Percentiles rank a stretch among this genome's conserved stretches.
phyloP scores from a whole-genome alignment of 1,284 basidiomycete genomes.

The Rhodotorula sp. region DNA sequence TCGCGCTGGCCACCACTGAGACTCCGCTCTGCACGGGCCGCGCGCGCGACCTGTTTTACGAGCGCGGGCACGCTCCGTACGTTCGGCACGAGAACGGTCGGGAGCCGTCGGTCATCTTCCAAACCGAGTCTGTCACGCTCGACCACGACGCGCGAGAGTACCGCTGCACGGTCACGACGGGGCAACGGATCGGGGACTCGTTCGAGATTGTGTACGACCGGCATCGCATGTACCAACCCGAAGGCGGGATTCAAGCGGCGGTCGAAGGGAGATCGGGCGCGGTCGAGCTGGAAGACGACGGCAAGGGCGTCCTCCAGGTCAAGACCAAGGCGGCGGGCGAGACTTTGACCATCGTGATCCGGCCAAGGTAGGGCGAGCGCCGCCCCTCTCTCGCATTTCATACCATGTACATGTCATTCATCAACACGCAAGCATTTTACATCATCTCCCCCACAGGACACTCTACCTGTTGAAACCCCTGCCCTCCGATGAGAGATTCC shows the following conservation, averaged over 20 bases:
- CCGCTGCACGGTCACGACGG: slow-evolving; percentile 24
- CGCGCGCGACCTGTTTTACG: slow-evolving; percentile 13
- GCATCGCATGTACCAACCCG: slow-evolving; percentile 17
- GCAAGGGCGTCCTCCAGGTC: slow-evolving; percentile 8
- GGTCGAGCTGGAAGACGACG: slow-evolving; percentile 18
- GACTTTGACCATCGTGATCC: slow-evolving; percentile 11
- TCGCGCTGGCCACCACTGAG: slow-evolving; percentile 23
- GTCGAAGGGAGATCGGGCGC: slow-evolving; percentile 1
- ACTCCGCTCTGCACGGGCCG: slow-evolving; percentile 24
- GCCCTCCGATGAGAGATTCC: neutral
- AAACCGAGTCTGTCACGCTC: slow-evolving; percentile 16
- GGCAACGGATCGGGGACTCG: neutral
- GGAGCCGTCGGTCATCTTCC: slow-evolving; percentile 21
- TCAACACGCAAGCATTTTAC: neutral
- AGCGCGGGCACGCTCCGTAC: slow-evolving; percentile 20
- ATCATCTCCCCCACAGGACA: neutral
- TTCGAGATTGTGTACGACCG: slow-evolving; percentile 28
- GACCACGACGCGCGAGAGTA: slow-evolving; percentile 3
- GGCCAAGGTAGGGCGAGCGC: slow-evolving; percentile 9
- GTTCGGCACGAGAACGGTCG: slow-evolving; percentile 6
- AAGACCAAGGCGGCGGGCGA: slow-evolving; percentile 1
- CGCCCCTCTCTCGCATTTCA: neutral
- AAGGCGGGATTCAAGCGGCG: slow-evolving; percentile 6
- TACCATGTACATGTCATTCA: neutral
- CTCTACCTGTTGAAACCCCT: neutral